A percentile compares a stretch with the other conserved stretches of the same genome.
These are phyloP conservation scores for Excoecaria agallocha DNA, from an alignment of 345 rosid genomes.

Conservation along the genomic window DNA sequence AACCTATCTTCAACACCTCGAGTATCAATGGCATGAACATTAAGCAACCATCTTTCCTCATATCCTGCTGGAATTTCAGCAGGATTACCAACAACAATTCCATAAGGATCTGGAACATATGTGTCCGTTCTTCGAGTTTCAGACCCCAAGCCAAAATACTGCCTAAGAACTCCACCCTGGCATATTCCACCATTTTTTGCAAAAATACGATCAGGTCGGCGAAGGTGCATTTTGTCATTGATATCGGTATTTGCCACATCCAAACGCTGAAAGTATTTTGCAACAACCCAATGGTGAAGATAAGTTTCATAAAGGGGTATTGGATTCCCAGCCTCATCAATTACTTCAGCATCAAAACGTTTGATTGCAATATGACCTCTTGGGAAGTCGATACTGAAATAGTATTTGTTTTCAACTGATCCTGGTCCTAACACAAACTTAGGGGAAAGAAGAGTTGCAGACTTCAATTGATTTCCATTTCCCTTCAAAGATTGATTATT, in stretches of 20 bases:
- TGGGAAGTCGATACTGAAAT: slow-evolving; percentile 63
- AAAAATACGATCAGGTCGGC: slow-evolving; percentile 22
- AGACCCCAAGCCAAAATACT: slow-evolving; percentile 77
- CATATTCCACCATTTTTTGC: slow-evolving; percentile 67
- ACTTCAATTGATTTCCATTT: slow-evolving; percentile 34
- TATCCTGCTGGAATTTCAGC: slow-evolving; percentile 59
- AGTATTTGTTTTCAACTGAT: slow-evolving; percentile 52
- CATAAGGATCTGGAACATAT: slow-evolving; percentile 75
- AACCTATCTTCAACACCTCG: slow-evolving; percentile 63
- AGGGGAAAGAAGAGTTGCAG: slow-evolving; percentile 61
- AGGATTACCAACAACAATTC: slow-evolving; percentile 69
- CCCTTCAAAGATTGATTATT: slow-evolving; percentile 16
- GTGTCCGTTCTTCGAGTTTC: slow-evolving; percentile 71
- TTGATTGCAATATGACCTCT: slow-evolving; percentile 79
- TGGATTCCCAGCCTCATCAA: slow-evolving; percentile 62
- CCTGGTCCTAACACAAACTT: slow-evolving; percentile 65
- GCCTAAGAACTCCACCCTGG: slow-evolving; percentile 36
- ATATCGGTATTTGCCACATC: slow-evolving; percentile 19
- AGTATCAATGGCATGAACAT: slow-evolving; percentile 84
- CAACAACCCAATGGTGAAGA: slow-evolving; percentile 80
- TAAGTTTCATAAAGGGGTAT: slow-evolving; percentile 76
- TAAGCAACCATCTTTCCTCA: slow-evolving; percentile 70
- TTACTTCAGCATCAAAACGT: slow-evolving; percentile 59
- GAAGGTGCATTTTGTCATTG: slow-evolving; percentile 5
- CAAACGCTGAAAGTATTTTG: slow-evolving; percentile 41